A percentile compares a stretch with the other conserved stretches of the same genome.
Conservation (phyloP, 2,329 filamentous ascomycete genomes). For the Ceratocystis albifundus region DNA sequence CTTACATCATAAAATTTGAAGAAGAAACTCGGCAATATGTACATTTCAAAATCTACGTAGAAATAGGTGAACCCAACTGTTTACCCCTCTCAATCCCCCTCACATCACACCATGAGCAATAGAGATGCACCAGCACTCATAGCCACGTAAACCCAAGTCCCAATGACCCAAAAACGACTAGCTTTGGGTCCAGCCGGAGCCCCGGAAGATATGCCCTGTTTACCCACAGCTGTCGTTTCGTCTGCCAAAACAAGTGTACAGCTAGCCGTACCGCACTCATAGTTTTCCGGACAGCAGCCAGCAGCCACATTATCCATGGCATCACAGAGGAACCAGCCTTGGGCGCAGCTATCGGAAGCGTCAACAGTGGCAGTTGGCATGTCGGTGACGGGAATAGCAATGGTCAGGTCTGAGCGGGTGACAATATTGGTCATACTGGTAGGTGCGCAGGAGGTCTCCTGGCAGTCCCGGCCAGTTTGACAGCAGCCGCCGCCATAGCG, state of each 20-base stretch:
- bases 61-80: neutral
- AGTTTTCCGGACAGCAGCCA: slow-evolving; percentile 76
- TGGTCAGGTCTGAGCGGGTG: slow-evolving; percentile 50
- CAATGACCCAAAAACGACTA: neutral
- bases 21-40: neutral
- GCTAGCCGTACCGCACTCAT: slow-evolving; percentile 58
- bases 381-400: slow-evolving; percentile 51
- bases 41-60: slow-evolving; percentile 1
- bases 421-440: slow-evolving; percentile 51
- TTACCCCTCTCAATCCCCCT: neutral
- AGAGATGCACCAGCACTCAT: neutral
- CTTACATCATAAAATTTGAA: too few relatives aligned
- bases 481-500: slow-evolving; percentile 77
- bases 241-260: slow-evolving; percentile 49
- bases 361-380: slow-evolving; percentile 33
- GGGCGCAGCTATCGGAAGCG: slow-evolving; percentile 49
- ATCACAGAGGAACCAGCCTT: slow-evolving; percentile 66
- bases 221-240: slow-evolving; percentile 46
- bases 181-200: neutral
- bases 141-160: neutral
- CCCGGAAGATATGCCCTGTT: slow-evolving; percentile 35
- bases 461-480: slow-evolving; percentile 74
- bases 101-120: neutral
- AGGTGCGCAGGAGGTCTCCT: slow-evolving; percentile 64
- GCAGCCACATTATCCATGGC: slow-evolving; percentile 48